phyloP scores from a whole-genome alignment of 371 early-diverging fungal genomes.

The Lichtheimia ramosa region DNA sequence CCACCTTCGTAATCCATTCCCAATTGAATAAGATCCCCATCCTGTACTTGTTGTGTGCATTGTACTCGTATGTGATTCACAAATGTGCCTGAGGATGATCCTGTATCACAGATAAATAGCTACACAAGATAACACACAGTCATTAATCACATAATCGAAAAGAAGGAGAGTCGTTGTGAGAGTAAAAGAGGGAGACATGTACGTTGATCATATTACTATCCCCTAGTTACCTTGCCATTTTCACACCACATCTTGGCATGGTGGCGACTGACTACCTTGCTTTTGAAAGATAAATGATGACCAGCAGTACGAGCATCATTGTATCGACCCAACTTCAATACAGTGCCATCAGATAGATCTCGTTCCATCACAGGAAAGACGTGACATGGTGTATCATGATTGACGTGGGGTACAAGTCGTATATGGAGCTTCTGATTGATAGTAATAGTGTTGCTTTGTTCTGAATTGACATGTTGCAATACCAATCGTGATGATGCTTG shows the following conservation, averaged over 20 bases:
- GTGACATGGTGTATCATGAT: conserved; percentile 62
- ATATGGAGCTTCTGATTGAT: conserved; percentile 36
- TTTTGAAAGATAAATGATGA: conserved; percentile 83
- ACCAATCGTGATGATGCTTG: too few relatives aligned
- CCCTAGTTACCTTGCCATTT: conserved; percentile 31
- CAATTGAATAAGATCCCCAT: conserved; percentile 83
- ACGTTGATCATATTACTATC: neutral
- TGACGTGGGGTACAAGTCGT: conserved; percentile 75
- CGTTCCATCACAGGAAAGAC: conserved; percentile 83
- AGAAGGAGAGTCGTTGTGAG: neutral
- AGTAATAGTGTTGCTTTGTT: too few relatives aligned
- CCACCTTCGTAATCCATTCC: conserved; percentile 91
- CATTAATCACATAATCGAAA: neutral
- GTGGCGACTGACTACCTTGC: conserved; percentile 90
- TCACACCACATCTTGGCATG: conserved; percentile 93
- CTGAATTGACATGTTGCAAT: too few relatives aligned
- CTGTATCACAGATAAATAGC: conserved; percentile 80
- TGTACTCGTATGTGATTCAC: conserved; percentile 82
- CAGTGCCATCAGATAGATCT: conserved; percentile 61
- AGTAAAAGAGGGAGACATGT: conserved; percentile 9
- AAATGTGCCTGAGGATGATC: conserved; percentile 90
- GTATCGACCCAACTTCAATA: conserved; percentile 77
- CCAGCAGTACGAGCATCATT: conserved; percentile 60
- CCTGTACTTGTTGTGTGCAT: conserved; percentile 71
- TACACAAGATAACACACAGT: conserved; percentile 16